Evolutionary conservation across 2,329 filamentous ascomycete species (phyloP).

Genomic region (Xylariaceae sp.): DNA sequence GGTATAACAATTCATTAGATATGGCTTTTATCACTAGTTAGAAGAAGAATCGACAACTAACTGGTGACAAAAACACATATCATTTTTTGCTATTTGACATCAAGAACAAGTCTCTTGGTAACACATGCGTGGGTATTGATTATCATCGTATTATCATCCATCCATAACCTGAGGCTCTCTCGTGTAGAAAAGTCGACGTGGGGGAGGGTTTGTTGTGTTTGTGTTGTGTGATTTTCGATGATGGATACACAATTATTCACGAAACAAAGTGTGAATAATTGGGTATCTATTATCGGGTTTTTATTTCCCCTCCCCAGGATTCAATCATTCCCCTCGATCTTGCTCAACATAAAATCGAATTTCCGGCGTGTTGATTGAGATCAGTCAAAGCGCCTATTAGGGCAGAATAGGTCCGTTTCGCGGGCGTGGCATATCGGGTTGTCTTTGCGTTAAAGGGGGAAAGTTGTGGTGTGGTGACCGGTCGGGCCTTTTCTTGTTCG

Average conservation of each 20-base stretch:
- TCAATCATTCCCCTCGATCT: slow-evolving; percentile 10
- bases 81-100: slow-evolving; percentile 24
- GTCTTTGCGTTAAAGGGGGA: slow-evolving; percentile 12
- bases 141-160: slow-evolving; percentile 25
- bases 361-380: slow-evolving; percentile 12
- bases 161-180: slow-evolving; percentile 20
- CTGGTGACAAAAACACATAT: slow-evolving; percentile 18
- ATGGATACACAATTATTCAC: no score
- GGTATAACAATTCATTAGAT: background rate
- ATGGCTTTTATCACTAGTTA: background rate
- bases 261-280: no score
- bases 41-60: background rate
- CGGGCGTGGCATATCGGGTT: slow-evolving; percentile 20
- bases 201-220: background rate
- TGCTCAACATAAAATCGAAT: slow-evolving; percentile 14
- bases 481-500: slow-evolving; percentile 8
- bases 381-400: slow-evolving; percentile 17
- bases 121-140: slow-evolving; percentile 24
- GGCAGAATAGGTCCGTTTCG: slow-evolving; percentile 15
- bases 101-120: slow-evolving; percentile 27
- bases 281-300: background rate
- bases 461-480: slow-evolving; percentile 13
- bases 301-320: slow-evolving; percentile 1
- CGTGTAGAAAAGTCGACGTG: slow-evolving; percentile 16
- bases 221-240: no score